Conservation (phyloP, 176 grass and related monocot species). For the Avena insularis region DNA sequence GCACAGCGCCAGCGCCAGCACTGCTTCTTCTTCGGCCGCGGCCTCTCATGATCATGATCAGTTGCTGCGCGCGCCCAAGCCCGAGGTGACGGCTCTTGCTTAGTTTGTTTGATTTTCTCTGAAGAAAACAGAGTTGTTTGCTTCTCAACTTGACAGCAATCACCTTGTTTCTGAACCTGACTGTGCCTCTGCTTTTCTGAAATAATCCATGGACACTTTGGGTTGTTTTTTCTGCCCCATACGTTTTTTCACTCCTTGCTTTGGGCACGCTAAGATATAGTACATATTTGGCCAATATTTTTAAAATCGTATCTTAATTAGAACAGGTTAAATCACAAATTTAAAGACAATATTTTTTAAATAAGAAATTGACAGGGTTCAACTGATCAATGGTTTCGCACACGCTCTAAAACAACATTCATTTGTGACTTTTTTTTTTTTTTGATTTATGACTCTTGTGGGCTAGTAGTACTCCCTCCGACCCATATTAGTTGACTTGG, state of each 20-base stretch:
- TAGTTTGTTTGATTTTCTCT: neutral
- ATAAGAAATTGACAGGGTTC: neutral
- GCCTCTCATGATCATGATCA: neutral
- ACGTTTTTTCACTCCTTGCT: neutral
- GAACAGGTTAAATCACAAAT: neutral
- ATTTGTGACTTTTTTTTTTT: neutral
- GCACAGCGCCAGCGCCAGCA: neutral
- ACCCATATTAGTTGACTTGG: no score
- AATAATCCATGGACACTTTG: neutral
- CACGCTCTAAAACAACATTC: neutral
- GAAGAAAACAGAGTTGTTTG: neutral
- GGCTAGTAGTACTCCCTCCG: no score
- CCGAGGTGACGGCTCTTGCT: conserved; percentile 17
- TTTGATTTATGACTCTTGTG: no score
- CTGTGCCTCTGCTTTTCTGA: neutral
- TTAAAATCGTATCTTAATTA: neutral
- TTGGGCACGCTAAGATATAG: neutral
- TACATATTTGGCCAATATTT: neutral
- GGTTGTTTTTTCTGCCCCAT: neutral
- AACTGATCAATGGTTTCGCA: neutral
- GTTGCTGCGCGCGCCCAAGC: neutral
- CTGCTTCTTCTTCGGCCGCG: neutral
- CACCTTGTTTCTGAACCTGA: neutral
- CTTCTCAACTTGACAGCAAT: no score
- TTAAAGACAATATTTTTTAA: no score